These are phyloP conservation scores for Apophysomyces sp. DNA, from an alignment of 371 early-diverging fungal genomes.

Conservation along the genomic window DNA sequence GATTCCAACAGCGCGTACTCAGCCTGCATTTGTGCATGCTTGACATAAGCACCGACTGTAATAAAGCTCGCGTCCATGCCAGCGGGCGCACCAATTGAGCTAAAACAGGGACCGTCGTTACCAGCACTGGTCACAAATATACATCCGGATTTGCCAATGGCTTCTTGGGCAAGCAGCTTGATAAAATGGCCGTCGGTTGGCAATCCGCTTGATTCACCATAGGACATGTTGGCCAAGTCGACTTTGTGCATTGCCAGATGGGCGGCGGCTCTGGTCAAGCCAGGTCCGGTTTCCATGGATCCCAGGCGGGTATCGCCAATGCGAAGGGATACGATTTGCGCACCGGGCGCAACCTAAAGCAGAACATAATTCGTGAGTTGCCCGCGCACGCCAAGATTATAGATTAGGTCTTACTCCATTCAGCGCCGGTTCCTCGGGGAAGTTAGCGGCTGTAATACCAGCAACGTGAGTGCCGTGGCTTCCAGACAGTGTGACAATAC, in stretches of 20 bases:
- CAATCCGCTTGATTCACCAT: conserved; percentile 80
- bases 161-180: conserved; percentile 77
- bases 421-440: conserved; percentile 80
- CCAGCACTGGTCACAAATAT: conserved; percentile 91
- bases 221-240: conserved; percentile 96
- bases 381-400: background rate
- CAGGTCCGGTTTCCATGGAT: conserved; percentile 87
- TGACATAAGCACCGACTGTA: conserved; percentile 92
- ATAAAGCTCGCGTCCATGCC: conserved; percentile 76
- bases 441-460: conserved; percentile 80
- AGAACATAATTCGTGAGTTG: background rate
- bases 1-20: conserved; percentile 83
- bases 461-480: conserved; percentile 96
- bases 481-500: conserved; percentile 82
- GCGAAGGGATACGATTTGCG: conserved; percentile 90
- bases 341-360: conserved; percentile 79
- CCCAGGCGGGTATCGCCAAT: conserved; percentile 89
- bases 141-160: conserved; percentile 78
- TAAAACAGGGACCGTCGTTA: conserved; percentile 89
- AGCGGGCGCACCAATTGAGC: conserved; percentile 87
- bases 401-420: conserved; percentile 70
- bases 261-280: conserved; percentile 81
- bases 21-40: conserved; percentile 83
- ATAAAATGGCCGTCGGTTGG: conserved; percentile 82
- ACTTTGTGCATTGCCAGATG: conserved; percentile 75